Conservation (phyloP, 495 filamentous ascomycete species). For the Lentithecium fluviatile region DNA sequence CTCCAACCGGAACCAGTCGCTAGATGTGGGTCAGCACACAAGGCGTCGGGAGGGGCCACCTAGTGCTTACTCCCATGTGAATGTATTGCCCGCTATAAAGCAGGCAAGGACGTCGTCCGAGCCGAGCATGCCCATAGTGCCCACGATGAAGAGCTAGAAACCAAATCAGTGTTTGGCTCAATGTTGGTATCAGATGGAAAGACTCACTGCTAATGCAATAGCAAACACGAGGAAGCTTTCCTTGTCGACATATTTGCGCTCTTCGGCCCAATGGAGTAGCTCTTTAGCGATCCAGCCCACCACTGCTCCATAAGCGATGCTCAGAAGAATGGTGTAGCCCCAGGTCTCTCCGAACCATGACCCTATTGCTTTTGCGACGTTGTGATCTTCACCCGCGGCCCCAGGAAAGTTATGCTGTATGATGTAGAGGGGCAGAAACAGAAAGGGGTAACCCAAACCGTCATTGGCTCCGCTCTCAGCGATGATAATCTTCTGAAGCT, state of each 20-base stretch:
- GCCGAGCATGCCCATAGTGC: constrained; percentile 85
- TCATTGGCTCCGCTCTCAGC: constrained; percentile 92
- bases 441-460: constrained; percentile 88
- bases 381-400: constrained; percentile 58
- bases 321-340: constrained; percentile 78
- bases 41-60: background rate
- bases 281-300: constrained; percentile 82
- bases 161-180: background rate
- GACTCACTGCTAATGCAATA: constrained; percentile 72
- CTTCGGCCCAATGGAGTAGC: constrained; percentile 78
- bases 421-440: constrained; percentile 81
- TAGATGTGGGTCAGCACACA: constrained; percentile 9
- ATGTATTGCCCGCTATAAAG: constrained; percentile 89
- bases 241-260: constrained; percentile 77
- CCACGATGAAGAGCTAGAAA: constrained; percentile 69
- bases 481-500: constrained; percentile 80
- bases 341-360: constrained; percentile 87
- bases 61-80: constrained; percentile 70
- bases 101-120: constrained; percentile 91
- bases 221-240: constrained; percentile 91
- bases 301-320: constrained; percentile 70
- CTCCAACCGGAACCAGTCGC: constrained; percentile 87
- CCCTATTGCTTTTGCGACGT: constrained; percentile 64
- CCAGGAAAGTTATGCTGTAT: constrained; percentile 69
- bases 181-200: background rate